A percentile compares a stretch with the other conserved stretches of the same genome.
These are phyloP conservation scores for Pyrenochaeta sp. DNA, from an alignment of 2,329 filamentous ascomycete genomes.

Conservation along the genomic window DNA sequence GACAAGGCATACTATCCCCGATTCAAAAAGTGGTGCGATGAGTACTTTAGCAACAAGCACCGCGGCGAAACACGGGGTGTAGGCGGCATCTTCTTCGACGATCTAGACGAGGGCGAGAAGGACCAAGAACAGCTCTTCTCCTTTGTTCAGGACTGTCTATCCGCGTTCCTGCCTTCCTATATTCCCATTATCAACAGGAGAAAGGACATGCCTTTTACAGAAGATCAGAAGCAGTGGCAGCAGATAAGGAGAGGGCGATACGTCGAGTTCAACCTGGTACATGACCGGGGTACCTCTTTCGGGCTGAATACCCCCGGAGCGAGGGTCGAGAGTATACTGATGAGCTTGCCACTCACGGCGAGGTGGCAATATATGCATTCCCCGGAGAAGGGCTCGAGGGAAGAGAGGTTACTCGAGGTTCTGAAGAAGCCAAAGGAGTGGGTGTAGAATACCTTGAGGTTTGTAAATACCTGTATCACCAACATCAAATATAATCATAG, in stretches of 20 bases:
- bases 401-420: constrained; percentile 82
- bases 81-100: constrained; percentile 98
- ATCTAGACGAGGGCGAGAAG: constrained; percentile 86
- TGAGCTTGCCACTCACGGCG: constrained; percentile 93
- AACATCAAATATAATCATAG: too few species aligned
- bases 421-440: constrained; percentile 69
- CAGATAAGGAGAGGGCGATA: constrained; percentile 93
- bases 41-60: constrained; percentile 96
- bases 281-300: constrained; percentile 94
- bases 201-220: constrained; percentile 90
- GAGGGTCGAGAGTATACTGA: constrained; percentile 93
- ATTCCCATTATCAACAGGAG: constrained; percentile 85
- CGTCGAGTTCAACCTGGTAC: constrained; percentile 97
- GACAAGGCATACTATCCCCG: constrained; percentile 89
- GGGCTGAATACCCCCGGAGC: constrained; percentile 92
- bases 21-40: constrained; percentile 98
- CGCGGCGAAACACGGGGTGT: constrained; percentile 85
- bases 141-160: constrained; percentile 85
- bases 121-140: constrained; percentile 90
- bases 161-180: constrained; percentile 89
- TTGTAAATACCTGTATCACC: neutral
- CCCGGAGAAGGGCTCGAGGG: constrained; percentile 76
- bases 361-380: constrained; percentile 97
- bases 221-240: constrained; percentile 93
- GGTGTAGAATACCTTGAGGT: constrained; percentile 56